A percentile compares a stretch with the other conserved stretches of the same genome.
These are phyloP conservation scores for Hypericum androsaemum DNA, from an alignment of 345 rosid genomes.

Conservation along the genomic window DNA sequence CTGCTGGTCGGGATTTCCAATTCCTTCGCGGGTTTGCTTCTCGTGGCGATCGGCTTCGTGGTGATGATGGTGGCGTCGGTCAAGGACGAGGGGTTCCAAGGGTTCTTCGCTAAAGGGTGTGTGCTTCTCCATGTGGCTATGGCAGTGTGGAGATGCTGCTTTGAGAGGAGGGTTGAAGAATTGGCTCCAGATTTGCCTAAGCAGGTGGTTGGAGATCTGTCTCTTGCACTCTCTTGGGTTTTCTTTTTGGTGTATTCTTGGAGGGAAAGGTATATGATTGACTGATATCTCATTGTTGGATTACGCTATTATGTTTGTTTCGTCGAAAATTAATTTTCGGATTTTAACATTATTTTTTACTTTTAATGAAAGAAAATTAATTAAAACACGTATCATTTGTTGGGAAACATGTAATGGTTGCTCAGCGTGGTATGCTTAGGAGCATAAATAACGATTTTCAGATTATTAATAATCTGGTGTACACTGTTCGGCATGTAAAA, in stretches of 20 bases:
- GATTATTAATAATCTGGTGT: too few relatives aligned
- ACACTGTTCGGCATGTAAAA: too few relatives aligned
- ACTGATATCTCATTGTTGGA: too few relatives aligned
- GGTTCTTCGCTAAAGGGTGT: conserved; percentile 37
- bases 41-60: conserved; percentile 24
- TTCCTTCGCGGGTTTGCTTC: conserved; percentile 37
- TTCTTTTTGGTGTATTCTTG: conserved; percentile 28
- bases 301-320: too few relatives aligned
- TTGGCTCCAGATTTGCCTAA: conserved; percentile 39
- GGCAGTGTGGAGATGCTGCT: conserved; percentile 35
- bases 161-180: conserved; percentile 34
- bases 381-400: too few relatives aligned
- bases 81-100: conserved; percentile 23
- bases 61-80: conserved; percentile 37
- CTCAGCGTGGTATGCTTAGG: too few relatives aligned
- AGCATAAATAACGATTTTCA: too few relatives aligned
- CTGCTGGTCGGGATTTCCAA: conserved; percentile 29
- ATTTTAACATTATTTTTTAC: too few relatives aligned
- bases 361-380: too few relatives aligned
- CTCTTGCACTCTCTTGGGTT: conserved; percentile 34
- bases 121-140: conserved; percentile 25
- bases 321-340: too few relatives aligned
- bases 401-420: too few relatives aligned
- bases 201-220: conserved; percentile 29
- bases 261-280: conserved; percentile 40